Base-by-base conservation (phyloP, 2,329 filamentous ascomycete genomes). In the Microsporum audouinii region DNA sequence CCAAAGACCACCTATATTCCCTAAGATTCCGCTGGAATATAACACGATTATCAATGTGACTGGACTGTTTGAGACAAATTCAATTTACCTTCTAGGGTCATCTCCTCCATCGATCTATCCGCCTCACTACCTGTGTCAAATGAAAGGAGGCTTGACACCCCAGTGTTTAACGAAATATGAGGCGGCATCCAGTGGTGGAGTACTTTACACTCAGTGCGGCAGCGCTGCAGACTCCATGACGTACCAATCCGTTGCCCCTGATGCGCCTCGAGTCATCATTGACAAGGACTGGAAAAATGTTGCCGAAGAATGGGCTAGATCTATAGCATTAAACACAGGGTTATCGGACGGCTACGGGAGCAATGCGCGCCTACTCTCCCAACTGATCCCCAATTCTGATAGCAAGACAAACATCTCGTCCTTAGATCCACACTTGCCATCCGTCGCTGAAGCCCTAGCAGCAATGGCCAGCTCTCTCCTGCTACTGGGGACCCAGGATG, bases 391-490 rank as follows among this genome's bases (percentile, higher is more conserved):
- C 0, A 61, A 61, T 0, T 73, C 71, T 0, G 60, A 74, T 27
- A 7, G 69, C 6, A 51, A 65, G 14, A 66, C 68, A 10, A 63
- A 68, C 7, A 61, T 65, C 7, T 72, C 69, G 3, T 49, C 61
- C 0, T 77, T 89, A 0, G 75, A 80, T 38, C 71, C 77, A 0
- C 68, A 72, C 0, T 71, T 86, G 0, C 89, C 89, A 0, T 88
- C 85, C 1, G 78, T 88, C n/a, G 85, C 84, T 0, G 89, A 94
- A 71, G 85, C 86, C 0, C 70, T 94, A 0, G 87, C 88, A 0
- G 87, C 89, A 0, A 79, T 91, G 66, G 81, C 82, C 0, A 83
- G 84, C 2, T 85, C 82, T 39, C 89, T 87, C 0, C 71, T 91
- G 0, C 78, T 91, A 6, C 77, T 85, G 49, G 79, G 82, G 6